These are phyloP conservation scores for Imleria badia DNA, from an alignment of 768 basidiomycete species.

Conservation along the genomic window DNA sequence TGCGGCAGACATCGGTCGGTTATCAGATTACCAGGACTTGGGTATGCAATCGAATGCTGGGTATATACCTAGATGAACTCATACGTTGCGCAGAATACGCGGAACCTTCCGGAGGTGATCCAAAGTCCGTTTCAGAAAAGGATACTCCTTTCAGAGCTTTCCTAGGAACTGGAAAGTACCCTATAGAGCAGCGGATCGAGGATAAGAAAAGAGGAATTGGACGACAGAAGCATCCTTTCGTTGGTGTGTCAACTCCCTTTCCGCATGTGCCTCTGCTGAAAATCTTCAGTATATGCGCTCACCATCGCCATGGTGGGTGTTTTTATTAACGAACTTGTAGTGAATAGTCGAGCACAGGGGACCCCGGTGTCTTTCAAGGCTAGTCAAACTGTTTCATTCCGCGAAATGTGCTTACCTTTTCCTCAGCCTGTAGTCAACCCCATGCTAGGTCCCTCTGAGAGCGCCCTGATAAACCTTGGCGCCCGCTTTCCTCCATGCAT, in stretches of 20 bases:
- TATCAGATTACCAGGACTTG: constrained; percentile 50
- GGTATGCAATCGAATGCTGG: constrained; percentile 35
- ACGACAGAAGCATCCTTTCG: constrained; percentile 75
- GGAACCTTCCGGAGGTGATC: constrained; percentile 43
- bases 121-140: constrained; percentile 39
- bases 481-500: constrained; percentile 94
- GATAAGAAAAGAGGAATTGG: constrained; percentile 85
- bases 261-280: background rate
- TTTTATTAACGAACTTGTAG: constrained; percentile 83
- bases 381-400: constrained; percentile 11
- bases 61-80: background rate
- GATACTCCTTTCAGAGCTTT: constrained; percentile 41
- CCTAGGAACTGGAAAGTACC: constrained; percentile 52
- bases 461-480: constrained; percentile 82
- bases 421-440: constrained; percentile 78
- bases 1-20: constrained; percentile 41
- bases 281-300: constrained; percentile 54
- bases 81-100: constrained; percentile 53
- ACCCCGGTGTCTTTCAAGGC: constrained; percentile 85
- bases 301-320: constrained; percentile 68
- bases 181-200: constrained; percentile 80
- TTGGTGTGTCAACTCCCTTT: constrained; percentile 49
- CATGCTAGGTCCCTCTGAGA: constrained; percentile 88
- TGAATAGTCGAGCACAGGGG: constrained; percentile 75
- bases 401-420: constrained; percentile 7